Evolutionary conservation across 495 filamentous ascomycete genomes (phyloP), one percentile per base, ranked within the genome.

Genomic region (Aspergillus taichungensis): DNA sequence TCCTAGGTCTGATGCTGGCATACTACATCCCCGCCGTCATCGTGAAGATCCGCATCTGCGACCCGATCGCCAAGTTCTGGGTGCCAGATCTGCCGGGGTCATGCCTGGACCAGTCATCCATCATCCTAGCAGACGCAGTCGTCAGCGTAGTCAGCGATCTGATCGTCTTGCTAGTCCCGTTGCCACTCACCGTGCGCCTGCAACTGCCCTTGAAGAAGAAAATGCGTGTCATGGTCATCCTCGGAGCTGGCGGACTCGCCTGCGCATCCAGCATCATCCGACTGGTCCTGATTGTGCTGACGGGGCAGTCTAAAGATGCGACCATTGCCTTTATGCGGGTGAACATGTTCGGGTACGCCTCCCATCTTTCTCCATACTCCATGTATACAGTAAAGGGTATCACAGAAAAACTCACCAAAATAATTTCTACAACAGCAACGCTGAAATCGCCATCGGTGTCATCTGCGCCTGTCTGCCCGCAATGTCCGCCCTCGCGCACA

Each of bases 391-490:
- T 45, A 33, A 27, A 34, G 4, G 29, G 6, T 10, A 12, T 24
- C 18, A 6, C 34, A 67, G 64, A 18, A 4, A 24, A 24, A 24
- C 18, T 24, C 18, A 24, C 5, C 28, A 14, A 12, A 45, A 18
- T 8, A 2, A 8, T 6, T 12, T 12, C 13, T 2, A 1, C 12
- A 11, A 18, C 28, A 50, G 47, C 2, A 65, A 64, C 31, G 65
- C 63, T 28, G 65, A 70, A 54, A 49, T 63, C 35, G 55, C 61
- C 28, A 61, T 70, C 43, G 66, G 64, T 9, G 47, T 70, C 8
- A 62, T 70, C 42, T 66, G 64, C 39, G 63, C 64, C 40, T 67
- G 64, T 44, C 58, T 68, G 12, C 66, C 66, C 8, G 57, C 63
- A 18, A 47, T 69, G 34, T 64, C 59, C 2, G 63, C 56, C 8